Conservation (phyloP, 768 basidiomycete genomes). For the Leccinum arenicola region DNA sequence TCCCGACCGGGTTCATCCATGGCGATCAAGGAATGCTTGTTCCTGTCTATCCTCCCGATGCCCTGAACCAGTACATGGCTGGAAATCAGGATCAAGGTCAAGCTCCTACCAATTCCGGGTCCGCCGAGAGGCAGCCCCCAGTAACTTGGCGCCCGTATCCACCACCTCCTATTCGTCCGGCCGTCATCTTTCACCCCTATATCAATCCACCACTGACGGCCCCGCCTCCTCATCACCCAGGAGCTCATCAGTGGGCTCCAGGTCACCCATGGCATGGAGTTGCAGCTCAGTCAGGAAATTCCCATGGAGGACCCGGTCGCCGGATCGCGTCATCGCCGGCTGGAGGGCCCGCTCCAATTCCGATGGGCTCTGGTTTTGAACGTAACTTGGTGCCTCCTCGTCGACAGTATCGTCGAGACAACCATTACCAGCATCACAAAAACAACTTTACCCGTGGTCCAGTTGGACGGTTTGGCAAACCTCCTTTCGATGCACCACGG, state of each 20-base stretch:
- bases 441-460: slow-evolving; percentile 20
- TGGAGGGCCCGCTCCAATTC: slow-evolving; percentile 14
- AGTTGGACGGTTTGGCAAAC: slow-evolving; percentile 20
- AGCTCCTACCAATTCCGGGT: slow-evolving; percentile 15
- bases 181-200: slow-evolving; percentile 31
- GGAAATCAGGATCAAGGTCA: slow-evolving; percentile 33
- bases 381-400: slow-evolving; percentile 27
- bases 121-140: slow-evolving; percentile 30
- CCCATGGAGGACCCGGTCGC: slow-evolving; percentile 14
- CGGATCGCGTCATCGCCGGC: slow-evolving; percentile 13
- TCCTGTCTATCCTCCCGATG: slow-evolving; percentile 68
- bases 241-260: slow-evolving; percentile 27
- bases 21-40: slow-evolving; percentile 71
- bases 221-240: slow-evolving; percentile 18
- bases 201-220: slow-evolving; percentile 23
- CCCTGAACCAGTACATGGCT: slow-evolving; percentile 66
- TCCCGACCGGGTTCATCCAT: slow-evolving; percentile 68
- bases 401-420: slow-evolving; percentile 32
- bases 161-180: slow-evolving; percentile 31
- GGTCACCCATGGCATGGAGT: slow-evolving; percentile 24
- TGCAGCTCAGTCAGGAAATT: slow-evolving; percentile 16
- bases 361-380: slow-evolving; percentile 19
- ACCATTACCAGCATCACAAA: slow-evolving; percentile 28
- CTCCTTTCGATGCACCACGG: slow-evolving; percentile 17
- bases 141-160: slow-evolving; percentile 35